Base-by-base conservation (phyloP, 768 basidiomycete species). In the Lactifluus rugatus region DNA sequence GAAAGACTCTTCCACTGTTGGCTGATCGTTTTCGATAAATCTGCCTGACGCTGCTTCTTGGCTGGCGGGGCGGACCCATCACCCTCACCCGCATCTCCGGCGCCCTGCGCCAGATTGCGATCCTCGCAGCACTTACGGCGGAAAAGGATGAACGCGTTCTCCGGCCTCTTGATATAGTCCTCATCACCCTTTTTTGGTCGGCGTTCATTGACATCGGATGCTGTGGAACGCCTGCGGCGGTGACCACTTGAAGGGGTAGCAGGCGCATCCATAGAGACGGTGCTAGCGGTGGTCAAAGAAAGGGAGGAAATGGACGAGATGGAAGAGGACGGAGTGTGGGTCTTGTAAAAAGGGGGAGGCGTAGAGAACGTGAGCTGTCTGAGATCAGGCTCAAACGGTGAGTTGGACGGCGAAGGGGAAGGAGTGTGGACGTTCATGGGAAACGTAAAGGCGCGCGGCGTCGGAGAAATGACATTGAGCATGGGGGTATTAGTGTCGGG, bases 101-200 rank as follows among this genome's bases (percentile, higher is more conserved):
- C 77, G 49, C 80, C 80, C 54, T 73, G 74, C 46, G 78, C 77
- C 14, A 74, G 72, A 69, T 85, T 81, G 34, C 82, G 80, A 51
- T 86, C 83, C 70, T 85, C 83, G 71, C 83, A 87, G 71, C 84
- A 87, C 66, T 85, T 82, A 65, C 86, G 79, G 54, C 87, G 81
- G 79, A 89, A 89, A 55, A 89, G 78, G 69, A 89, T 89, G 75
- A 89, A 89, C 8, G 87, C 87, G 66, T 89, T 89, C 72, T 87
- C 85, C 2, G 87, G 87, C 44, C 87, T 82, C 71, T 88, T 88
- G 74, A 89, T 82, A 67, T 89, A 89, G 70, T 87, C 85, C 49
- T 85, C 85, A 70, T 89, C 87, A 64, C 87, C 87, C 74, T 84
- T 77, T 70, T 74, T 76, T 9, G 83, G 72, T 41, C 71, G 65